phyloP scores from a whole-genome alignment of 2,329 filamentous ascomycete genomes.

The Cladosporium colombiae region DNA sequence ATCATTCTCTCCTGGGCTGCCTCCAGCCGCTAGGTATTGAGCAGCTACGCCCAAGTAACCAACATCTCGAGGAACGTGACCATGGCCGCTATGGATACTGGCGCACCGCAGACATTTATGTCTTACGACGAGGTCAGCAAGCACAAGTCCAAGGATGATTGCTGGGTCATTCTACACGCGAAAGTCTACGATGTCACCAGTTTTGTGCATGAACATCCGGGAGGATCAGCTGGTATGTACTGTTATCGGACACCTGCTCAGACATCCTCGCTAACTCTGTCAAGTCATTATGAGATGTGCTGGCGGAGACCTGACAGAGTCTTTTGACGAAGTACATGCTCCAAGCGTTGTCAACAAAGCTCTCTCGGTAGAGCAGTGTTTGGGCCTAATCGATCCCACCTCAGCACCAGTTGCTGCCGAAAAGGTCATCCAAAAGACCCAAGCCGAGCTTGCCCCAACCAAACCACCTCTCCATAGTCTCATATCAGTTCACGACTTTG shows the following conservation, averaged over 20 bases:
- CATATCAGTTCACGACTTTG: slow-evolving; percentile 46
- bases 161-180: slow-evolving; percentile 84
- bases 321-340: slow-evolving; percentile 3
- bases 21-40: no score
- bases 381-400: neutral
- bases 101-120: no score
- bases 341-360: neutral
- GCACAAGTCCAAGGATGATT: slow-evolving; percentile 72
- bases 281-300: no score
- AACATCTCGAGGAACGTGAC: no score
- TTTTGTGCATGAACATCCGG: slow-evolving; percentile 82
- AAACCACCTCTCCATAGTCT: slow-evolving; percentile 43
- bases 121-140: slow-evolving; percentile 34
- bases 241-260: neutral
- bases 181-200: slow-evolving; percentile 85
- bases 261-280: no score
- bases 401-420: neutral
- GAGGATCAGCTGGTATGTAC: slow-evolving; percentile 74
- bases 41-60: no score
- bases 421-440: neutral
- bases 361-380: neutral
- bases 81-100: no score
- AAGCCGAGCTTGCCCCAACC: no score
- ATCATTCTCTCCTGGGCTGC: no score
- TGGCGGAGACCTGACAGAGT: neutral